A percentile compares a stretch with the other conserved stretches of the same genome.
phyloP scores from a whole-genome alignment of 176 grass and related monocot species.

The Eragrostis nindensis region DNA sequence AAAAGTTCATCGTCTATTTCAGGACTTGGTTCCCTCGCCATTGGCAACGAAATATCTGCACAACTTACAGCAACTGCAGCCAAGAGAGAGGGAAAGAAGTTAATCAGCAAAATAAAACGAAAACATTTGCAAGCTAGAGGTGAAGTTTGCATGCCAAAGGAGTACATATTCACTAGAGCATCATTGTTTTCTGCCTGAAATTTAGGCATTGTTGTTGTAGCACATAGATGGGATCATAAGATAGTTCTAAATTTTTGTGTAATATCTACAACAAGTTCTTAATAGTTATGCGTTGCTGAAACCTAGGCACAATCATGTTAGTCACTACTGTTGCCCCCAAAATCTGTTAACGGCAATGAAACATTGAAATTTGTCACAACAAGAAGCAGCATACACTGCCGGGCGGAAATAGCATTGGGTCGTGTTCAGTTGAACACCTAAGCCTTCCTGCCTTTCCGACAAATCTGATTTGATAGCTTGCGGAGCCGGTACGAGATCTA shows the following conservation, averaged over 20 bases:
- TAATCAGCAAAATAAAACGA: slow-evolving; percentile 6
- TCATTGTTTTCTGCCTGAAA: no score
- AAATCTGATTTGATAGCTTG: no score
- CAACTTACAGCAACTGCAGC: slow-evolving; percentile 22
- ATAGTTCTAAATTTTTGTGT: background rate
- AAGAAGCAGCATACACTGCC: no score
- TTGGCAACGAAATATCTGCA: slow-evolving; percentile 38
- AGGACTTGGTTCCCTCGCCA: slow-evolving; percentile 82
- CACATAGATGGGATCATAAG: background rate
- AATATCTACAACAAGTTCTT: background rate
- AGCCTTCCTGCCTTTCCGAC: no score
- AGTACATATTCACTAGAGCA: background rate
- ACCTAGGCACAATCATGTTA: background rate
- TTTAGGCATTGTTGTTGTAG: background rate
- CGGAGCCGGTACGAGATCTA: no score
- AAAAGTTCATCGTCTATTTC: slow-evolving; percentile 96
- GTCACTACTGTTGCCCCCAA: background rate
- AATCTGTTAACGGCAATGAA: background rate
- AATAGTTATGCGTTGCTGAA: background rate
- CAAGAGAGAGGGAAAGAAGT: background rate
- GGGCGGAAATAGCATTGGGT: no score
- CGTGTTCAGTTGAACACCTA: no score
- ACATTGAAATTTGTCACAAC: no score
- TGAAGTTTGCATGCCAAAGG: slow-evolving; percentile 21
- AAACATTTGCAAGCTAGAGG: slow-evolving; percentile 10